These are phyloP conservation scores for Syncephalastrum sp. DNA, from an alignment of 371 early-diverging fungal species.

Conservation along the genomic window DNA sequence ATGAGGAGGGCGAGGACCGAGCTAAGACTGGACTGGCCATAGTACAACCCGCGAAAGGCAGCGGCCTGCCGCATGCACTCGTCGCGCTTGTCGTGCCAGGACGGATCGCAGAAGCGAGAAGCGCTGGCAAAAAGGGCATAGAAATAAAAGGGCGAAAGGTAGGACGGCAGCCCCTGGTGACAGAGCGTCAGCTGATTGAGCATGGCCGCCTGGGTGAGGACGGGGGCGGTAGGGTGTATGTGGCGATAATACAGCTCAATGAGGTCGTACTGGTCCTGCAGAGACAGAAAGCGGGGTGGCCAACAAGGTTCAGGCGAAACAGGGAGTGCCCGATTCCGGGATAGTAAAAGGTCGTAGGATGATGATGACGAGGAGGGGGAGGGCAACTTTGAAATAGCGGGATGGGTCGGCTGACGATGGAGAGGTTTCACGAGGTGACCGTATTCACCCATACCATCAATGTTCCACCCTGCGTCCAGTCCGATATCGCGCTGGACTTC, in stretches of 20 bases:
- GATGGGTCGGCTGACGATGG: constrained; percentile 3
- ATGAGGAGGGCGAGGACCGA: constrained; percentile 34
- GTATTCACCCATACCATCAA: constrained; percentile 3
- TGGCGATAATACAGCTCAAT: constrained; percentile 54
- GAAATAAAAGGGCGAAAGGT: constrained; percentile 40
- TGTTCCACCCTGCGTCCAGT: constrained; percentile 8
- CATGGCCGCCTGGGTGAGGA: constrained; percentile 41
- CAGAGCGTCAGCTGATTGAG: constrained; percentile 17
- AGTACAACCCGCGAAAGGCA: constrained; percentile 22
- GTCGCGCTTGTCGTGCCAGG: constrained; percentile 3
- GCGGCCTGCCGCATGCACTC: constrained; percentile 21
- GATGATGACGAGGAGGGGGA: not conserved
- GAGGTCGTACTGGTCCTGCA: constrained; percentile 28
- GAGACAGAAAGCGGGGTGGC: constrained; percentile 10
- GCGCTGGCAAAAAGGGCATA: constrained; percentile 44
- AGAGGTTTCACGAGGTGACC: constrained; percentile 15
- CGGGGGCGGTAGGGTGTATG: constrained; percentile 54
- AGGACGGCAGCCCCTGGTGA: constrained; percentile 10
- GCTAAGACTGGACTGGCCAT: constrained; percentile 28
- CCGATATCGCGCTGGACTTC: no score
- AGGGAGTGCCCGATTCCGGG: not conserved
- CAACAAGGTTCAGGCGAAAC: not conserved
- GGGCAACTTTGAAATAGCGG: constrained; percentile 10
- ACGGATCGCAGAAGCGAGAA: constrained; percentile 27
- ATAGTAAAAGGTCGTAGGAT: no score